Base-by-base conservation (phyloP, 176 grass and related monocot species). In the Canna indica region DNA sequence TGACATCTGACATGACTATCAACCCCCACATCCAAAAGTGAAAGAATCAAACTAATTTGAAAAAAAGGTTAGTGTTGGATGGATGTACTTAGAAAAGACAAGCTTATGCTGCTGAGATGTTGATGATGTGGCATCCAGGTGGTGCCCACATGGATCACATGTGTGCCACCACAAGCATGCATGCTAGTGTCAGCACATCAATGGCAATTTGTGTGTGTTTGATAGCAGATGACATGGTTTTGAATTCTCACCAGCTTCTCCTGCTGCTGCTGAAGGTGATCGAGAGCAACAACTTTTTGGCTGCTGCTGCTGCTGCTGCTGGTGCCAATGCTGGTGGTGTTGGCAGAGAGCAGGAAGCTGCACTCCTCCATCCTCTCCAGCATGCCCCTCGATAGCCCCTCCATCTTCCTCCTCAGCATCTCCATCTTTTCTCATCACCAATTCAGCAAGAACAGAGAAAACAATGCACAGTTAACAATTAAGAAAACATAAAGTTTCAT, bases 301-400 rank as follows among this genome's bases (percentile, higher is more conserved):
- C 81, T 24, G 36, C 75, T 75, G 81, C 73, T 64, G 14, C 14
- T 38, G 10, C 12, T 30, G 18, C 17, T 65, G 26, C n/a, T 64
- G 59, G n/a, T 35, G 6, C 41, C 15, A 41, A 26, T 75, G 22
- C 22, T 16, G 22, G 27, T 27, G 42, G 17, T 47, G 59, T 54
- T 76, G 10, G 32, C 5, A 6, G 45, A 26, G 0, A 59, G 57
- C 22, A 85, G 74, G 48, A 73, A 72, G 47, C 73, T 72, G 83
- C 88, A 91, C 73, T 96, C 91, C 9, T 79, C 91, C 83, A 96
- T 88, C 70, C 81, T 72, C 67, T 91, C 88, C 30, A 86, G 68
- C 91, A 86, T 88, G 13, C 91, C 91, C 38, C 88, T 96, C 8
- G 91, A 96, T 78, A 96, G 77, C 46, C 91, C 88, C 67, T 88